Evolutionary conservation across 2,329 filamentous ascomycete species (phyloP).

Genomic region (Teratosphaeria epicoccoides): DNA sequence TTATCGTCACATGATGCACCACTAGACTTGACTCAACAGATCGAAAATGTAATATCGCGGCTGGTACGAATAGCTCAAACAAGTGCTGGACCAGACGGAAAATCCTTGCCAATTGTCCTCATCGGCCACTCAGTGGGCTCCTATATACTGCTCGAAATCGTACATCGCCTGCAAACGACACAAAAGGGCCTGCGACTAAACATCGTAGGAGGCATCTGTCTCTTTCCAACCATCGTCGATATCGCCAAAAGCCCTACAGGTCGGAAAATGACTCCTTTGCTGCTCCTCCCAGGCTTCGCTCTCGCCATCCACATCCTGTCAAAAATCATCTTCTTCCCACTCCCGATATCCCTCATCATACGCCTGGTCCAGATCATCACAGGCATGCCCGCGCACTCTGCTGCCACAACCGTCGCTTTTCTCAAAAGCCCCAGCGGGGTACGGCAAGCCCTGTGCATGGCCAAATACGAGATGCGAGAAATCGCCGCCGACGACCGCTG

Average conservation of each 20-base stretch:
- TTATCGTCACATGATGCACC: slow-evolving; percentile 11
- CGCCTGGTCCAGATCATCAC: slow-evolving; percentile 34
- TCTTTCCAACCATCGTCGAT: slow-evolving; percentile 40
- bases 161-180: slow-evolving; percentile 12
- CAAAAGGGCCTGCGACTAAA: slow-evolving; percentile 3
- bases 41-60: slow-evolving; percentile 21
- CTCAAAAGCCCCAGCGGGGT: slow-evolving; percentile 40
- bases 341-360: slow-evolving; percentile 33
- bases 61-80: not conserved
- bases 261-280: slow-evolving; percentile 22
- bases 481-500: slow-evolving; percentile 51
- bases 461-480: slow-evolving; percentile 45
- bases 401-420: slow-evolving; percentile 41
- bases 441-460: slow-evolving; percentile 48
- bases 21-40: slow-evolving; percentile 40
- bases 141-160: slow-evolving; percentile 34
- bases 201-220: slow-evolving; percentile 26
- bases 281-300: slow-evolving; percentile 26
- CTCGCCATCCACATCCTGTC: slow-evolving; percentile 27
- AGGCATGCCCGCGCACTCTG: slow-evolving; percentile 33
- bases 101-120: slow-evolving; percentile 24
- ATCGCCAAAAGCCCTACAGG: slow-evolving; percentile 36
- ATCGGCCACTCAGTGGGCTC: slow-evolving; percentile 39
- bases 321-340: slow-evolving; percentile 31
- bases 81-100: slow-evolving; percentile 17